Base-by-base conservation (phyloP, 495 filamentous ascomycete genomes). In the Xylaria bambusicola region DNA sequence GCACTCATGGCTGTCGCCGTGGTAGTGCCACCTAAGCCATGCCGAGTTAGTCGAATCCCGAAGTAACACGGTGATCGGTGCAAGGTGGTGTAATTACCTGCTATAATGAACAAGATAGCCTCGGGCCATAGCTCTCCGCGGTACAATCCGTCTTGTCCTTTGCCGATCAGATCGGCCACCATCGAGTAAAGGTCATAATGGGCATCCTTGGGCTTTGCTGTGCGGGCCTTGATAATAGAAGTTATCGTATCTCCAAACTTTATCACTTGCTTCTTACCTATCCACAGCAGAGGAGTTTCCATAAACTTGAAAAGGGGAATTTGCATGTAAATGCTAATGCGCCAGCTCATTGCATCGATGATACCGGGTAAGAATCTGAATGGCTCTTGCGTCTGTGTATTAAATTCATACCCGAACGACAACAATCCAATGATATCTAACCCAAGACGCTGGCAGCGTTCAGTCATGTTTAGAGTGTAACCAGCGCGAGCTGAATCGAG, bases 1-100 rank as follows among this genome's bases (percentile, higher is more conserved):
- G 71, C 75, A 9, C 73, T 65, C 38, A 86, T 67, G 1, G 77
- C 70, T 0, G 71, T 76, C 12, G 75, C 69, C 0, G 74, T 77
- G 2, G 82, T 84, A 42, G 81, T 79, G 8, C 73, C 71, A 13
- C 18, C 60, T 62, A 24, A 27, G 6, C 5, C 10, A 41, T 15
- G 8, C 41, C 17, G 4, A 5, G 17, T 20, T 21, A 44, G 41
- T 20, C 10, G 5, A 33, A 5, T 33, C 29, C 10, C 5, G 10
- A 33, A 33, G 29, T 10, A 44, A 4, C n/a, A 44, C 20, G 15
- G 1, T 20, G 20, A 6, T 44, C 12, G 41, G 21, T n/a, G 41
- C 2, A 15, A 6, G 17, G 21, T 29, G 8, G 36, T 15, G n/a
- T 9, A 15, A 7, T 40, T 52, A 36, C 77, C 79, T 57, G 67